Percentiles rank a stretch among this genome's conserved stretches.
Conservation (phyloP, 192 early-diverging fungal species). For the Mortierella hygrophila region DNA sequence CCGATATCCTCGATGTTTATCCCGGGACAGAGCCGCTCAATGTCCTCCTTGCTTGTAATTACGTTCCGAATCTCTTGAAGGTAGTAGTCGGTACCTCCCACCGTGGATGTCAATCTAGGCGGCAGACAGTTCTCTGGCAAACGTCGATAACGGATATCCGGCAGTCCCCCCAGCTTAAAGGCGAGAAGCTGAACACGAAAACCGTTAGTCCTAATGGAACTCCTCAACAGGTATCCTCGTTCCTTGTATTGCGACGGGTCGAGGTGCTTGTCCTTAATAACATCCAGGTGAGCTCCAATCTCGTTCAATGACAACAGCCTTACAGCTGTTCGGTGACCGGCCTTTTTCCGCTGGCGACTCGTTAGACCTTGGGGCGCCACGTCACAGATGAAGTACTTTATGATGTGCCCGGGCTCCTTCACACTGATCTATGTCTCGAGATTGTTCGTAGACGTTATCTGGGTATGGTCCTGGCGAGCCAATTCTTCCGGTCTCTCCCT, state of each 20-base stretch:
- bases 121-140: neutral
- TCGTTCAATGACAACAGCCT: constrained; percentile 3
- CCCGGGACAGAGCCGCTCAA: constrained; percentile 12
- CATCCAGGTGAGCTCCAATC: constrained; percentile 1
- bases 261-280: too few species aligned
- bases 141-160: neutral
- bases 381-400: constrained; percentile 17
- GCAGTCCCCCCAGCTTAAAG: constrained; percentile 19
- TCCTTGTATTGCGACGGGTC: too few species aligned
- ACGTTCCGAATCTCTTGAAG: constrained; percentile 21
- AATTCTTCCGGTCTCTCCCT: constrained; percentile 13
- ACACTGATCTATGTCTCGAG: constrained; percentile 2
- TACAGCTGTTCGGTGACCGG: constrained; percentile 5
- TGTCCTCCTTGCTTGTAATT: constrained; percentile 18
- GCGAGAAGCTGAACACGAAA: neutral
- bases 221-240: too few species aligned
- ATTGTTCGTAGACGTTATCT: neutral
- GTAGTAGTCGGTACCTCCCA: constrained; percentile 5
- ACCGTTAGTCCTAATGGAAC: too few species aligned
- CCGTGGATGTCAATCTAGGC: constrained; percentile 14
- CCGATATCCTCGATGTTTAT: constrained; percentile 5
- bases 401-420: neutral
- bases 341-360: constrained; percentile 12
- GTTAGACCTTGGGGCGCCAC: constrained; percentile 10
- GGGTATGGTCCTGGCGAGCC: neutral